These are phyloP conservation scores for Pleurotus tuber-regium DNA, from an alignment of 768 basidiomycete genomes.

Conservation along the genomic window DNA sequence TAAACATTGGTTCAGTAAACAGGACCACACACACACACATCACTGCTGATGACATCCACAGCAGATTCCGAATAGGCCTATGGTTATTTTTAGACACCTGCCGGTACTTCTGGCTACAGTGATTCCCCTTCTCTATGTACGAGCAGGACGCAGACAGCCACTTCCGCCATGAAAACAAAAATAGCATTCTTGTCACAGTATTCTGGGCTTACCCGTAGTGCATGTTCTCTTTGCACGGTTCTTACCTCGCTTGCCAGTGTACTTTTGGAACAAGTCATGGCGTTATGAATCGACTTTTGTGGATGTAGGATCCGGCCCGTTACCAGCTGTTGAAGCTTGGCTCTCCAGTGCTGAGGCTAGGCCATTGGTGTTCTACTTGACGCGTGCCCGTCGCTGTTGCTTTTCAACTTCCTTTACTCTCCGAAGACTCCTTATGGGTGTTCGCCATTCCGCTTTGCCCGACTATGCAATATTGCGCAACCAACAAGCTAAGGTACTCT, in stretches of 20 bases:
- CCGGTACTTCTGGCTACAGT: no score
- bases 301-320: not conserved
- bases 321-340: not conserved
- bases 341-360: not conserved
- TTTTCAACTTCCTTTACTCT: not conserved
- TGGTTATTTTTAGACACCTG: no score
- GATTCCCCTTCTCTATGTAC: not conserved
- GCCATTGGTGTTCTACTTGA: not conserved
- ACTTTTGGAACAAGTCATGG: not conserved
- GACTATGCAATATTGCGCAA: not conserved
- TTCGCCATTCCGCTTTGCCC: not conserved
- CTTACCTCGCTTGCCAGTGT: not conserved
- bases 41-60: not conserved
- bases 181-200: no score
- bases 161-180: not conserved
- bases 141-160: not conserved
- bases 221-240: not conserved
- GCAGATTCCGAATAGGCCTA: not conserved
- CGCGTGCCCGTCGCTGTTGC: slow-evolving; percentile 2
- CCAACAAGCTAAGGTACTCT: not conserved
- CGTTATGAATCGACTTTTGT: not conserved
- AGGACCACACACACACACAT: not conserved
- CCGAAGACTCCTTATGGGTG: not conserved
- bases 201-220: no score
- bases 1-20: not conserved